Conservation (phyloP, 768 basidiomycete genomes). For the Agaricus subrufescens region DNA sequence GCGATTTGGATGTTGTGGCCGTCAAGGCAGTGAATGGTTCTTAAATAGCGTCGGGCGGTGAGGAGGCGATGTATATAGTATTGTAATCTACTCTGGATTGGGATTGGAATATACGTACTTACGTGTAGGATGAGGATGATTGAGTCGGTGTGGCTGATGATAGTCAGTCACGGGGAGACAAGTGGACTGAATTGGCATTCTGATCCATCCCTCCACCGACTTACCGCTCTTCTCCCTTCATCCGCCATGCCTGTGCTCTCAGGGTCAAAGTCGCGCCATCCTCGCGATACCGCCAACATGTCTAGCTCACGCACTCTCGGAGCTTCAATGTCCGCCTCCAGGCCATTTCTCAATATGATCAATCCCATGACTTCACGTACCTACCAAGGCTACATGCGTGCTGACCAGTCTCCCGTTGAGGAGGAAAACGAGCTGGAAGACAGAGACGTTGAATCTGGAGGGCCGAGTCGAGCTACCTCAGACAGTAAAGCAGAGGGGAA, state of each 20-base stretch:
- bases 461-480: conserved; percentile 48
- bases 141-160: too few species aligned
- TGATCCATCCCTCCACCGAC: neutral
- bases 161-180: neutral
- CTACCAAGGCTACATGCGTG: conserved; percentile 73
- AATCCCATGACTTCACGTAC: conserved; percentile 67
- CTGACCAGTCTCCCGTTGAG: conserved; percentile 64
- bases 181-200: neutral
- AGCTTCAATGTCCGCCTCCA: conserved; percentile 48
- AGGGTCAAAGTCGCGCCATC: conserved; percentile 2
- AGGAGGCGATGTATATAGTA: neutral
- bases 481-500: conserved; percentile 30
- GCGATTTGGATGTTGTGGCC: conserved; percentile 37
- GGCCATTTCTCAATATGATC: conserved; percentile 77
- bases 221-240: neutral
- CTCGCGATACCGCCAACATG: conserved; percentile 6
- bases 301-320: conserved; percentile 9
- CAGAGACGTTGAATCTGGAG: conserved; percentile 33
- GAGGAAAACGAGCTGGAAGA: conserved; percentile 57
- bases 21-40: conserved; percentile 14
- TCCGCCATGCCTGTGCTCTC: conserved; percentile 3
- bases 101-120: neutral
- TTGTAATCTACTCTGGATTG: neutral
- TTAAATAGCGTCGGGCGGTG: neutral
- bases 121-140: too few species aligned